phyloP scores from a whole-genome alignment of 2,329 filamentous ascomycete species.

The Aspergillus sp. region DNA sequence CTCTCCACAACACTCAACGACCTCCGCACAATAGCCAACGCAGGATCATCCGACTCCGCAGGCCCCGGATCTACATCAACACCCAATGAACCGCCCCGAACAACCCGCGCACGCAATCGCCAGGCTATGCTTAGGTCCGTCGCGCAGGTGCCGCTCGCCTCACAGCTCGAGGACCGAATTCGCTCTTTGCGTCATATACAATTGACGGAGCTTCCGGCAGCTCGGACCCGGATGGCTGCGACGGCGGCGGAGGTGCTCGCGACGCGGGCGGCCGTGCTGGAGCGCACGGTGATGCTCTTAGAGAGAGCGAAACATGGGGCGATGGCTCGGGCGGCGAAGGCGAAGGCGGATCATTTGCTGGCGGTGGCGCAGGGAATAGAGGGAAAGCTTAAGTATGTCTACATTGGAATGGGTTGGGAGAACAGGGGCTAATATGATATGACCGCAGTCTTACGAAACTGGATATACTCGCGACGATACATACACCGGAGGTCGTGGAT shows the following conservation, averaged over 20 bases:
- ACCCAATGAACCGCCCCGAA: constrained; percentile 14
- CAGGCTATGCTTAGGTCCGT: constrained; percentile 11
- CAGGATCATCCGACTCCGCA: constrained; percentile 12
- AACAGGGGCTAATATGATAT: neutral
- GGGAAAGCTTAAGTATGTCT: constrained; percentile 40
- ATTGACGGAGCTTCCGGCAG: constrained; percentile 35
- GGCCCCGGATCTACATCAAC: constrained; percentile 8
- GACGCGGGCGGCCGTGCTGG: constrained; percentile 35
- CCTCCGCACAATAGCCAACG: constrained; percentile 31
- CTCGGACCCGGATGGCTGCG: constrained; percentile 36
- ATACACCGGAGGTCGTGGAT: constrained; percentile 39
- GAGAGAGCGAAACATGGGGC: constrained; percentile 44
- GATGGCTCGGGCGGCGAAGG: constrained; percentile 37
- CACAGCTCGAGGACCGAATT: constrained; percentile 31
- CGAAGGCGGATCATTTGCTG: constrained; percentile 43
- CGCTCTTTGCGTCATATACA: constrained; percentile 32
- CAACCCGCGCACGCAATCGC: constrained; percentile 15
- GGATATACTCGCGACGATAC: constrained; percentile 38
- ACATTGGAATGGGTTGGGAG: neutral
- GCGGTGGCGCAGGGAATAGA: constrained; percentile 41
- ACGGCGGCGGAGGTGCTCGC: constrained; percentile 38
- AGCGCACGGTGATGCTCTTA: constrained; percentile 42
- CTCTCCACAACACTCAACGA: constrained; percentile 28
- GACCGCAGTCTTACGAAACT: constrained; percentile 37
- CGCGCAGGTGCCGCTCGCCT: constrained; percentile 23